Evolutionary conservation across 164 flowering plant genomes (phyloP), one percentile per base, ranked within the genome.

Genomic region (Hamamelis virginiana): DNA sequence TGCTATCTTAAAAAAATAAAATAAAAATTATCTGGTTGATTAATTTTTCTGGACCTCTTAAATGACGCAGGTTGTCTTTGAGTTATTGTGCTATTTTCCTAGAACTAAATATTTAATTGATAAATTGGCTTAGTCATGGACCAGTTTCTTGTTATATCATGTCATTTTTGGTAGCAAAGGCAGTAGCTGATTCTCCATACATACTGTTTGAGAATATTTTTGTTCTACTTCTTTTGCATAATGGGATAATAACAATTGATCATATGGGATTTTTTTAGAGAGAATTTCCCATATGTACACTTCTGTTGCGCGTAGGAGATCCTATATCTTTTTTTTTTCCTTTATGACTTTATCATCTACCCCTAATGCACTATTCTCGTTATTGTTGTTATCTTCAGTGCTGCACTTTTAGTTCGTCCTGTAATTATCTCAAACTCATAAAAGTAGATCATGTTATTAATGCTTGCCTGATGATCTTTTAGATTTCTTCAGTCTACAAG

Each of bases 321-420:
- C 41, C 41, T 6, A 33, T 2, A 33, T 33, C 41, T 33, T 6
- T n/a, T n/a, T n/a, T n/a, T n/a, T n/a, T n/a, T n/a, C n/a, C n/a
- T n/a, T n/a, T n/a, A n/a, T n/a, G n/a, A n/a, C n/a, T n/a, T n/a
- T 55, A 21, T 55, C 12, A 18, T 18, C 59, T 55, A 4, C 8
- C 8, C 28, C 23, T 56, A 27, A 22, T 56, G 26, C 16, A 14
- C 44, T 59, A 0, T 13, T 27, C 62, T 59, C 15, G 9, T 9
- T 59, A 0, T 59, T 59, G 28, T 21, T 28, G 43, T 26, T 8
- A 59, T 28, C 63, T 38, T 33, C 43, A 59, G 21, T 38, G 22
- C 21, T 60, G 19, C 8, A 21, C 5, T 60, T 59, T 33, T 38
- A 60, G 63, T 60, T 60, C 27, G 16, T 8, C 63, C 63, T 60